Evolutionary conservation across 106 monocot genomes (phyloP).

Genomic region (Allium cepa): DNA sequence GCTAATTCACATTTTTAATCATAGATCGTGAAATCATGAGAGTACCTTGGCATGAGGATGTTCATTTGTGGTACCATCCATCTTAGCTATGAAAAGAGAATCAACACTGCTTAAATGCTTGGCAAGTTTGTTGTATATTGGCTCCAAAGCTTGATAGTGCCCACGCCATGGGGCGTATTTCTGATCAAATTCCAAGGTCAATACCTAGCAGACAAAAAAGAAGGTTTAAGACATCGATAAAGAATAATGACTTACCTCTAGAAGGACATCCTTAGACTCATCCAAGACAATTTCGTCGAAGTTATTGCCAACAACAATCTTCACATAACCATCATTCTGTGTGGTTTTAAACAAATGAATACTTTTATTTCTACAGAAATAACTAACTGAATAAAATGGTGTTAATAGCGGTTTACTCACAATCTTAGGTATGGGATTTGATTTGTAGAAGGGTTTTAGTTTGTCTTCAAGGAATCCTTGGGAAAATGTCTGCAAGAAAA

Average conservation of each 20-base stretch:
- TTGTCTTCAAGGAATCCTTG: too few relatives aligned
- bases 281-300: constrained; percentile 66
- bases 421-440: too few relatives aligned
- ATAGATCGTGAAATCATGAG: too few relatives aligned
- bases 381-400: too few relatives aligned
- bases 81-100: constrained; percentile 88
- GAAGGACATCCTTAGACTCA: constrained; percentile 64
- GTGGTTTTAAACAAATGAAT: constrained; percentile 6
- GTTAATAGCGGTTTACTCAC: too few relatives aligned
- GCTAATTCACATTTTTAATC: too few relatives aligned
- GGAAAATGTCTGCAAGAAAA: too few relatives aligned
- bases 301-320: constrained; percentile 57
- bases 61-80: constrained; percentile 96
- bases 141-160: constrained; percentile 87
- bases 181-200: too few relatives aligned
- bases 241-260: constrained; percentile 58
- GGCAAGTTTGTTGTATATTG: constrained; percentile 89
- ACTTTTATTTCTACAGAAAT: too few relatives aligned
- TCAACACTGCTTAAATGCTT: constrained; percentile 64
- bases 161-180: constrained; percentile 96
- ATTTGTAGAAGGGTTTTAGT: too few relatives aligned
- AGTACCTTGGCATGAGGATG: constrained; percentile 86
- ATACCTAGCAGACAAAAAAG: too few relatives aligned
- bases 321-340: constrained; percentile 67
- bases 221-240: neutral